phyloP scores from a whole-genome alignment of 495 filamentous ascomycete species.

The Filosporella fistucella region DNA sequence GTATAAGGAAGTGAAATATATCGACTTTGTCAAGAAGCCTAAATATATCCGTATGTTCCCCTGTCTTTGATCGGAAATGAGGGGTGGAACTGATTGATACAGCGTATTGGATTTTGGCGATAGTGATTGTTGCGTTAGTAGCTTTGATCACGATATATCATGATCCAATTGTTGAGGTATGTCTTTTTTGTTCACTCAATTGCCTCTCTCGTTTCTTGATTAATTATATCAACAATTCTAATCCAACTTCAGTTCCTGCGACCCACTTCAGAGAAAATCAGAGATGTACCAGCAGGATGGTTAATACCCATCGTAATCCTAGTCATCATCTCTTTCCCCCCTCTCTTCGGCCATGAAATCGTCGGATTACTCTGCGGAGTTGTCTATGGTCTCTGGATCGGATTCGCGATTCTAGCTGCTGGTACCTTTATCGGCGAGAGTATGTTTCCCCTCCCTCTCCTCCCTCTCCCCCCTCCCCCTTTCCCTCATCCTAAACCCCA shows the following conservation, averaged over 20 bases:
- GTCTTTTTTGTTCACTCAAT: no score
- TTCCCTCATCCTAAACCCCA: not conserved
- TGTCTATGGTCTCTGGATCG: constrained; percentile 29
- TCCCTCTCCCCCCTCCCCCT: not conserved
- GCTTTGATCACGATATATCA: constrained; percentile 1
- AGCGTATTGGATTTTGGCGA: constrained; percentile 7
- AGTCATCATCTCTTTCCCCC: constrained; percentile 29
- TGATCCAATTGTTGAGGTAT: constrained; percentile 2
- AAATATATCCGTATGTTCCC: constrained; percentile 8
- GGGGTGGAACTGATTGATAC: not conserved
- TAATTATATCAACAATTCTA: not conserved
- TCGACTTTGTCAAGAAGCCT: constrained; percentile 3
- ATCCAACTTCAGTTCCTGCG: constrained; percentile 21
- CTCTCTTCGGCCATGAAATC: constrained; percentile 30
- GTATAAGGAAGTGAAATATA: not conserved
- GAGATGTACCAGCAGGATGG: constrained; percentile 25
- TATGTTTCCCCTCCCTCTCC: no score
- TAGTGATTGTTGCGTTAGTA: not conserved
- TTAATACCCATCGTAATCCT: constrained; percentile 29
- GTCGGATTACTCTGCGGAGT: constrained; percentile 28
- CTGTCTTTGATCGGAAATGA: not conserved
- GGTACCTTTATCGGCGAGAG: constrained; percentile 29
- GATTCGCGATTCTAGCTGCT: constrained; percentile 28
- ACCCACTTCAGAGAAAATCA: constrained; percentile 25
- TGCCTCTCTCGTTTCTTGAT: not conserved